phyloP scores from a whole-genome alignment of 192 early-diverging fungal genomes.

The Podila verticillata region DNA sequence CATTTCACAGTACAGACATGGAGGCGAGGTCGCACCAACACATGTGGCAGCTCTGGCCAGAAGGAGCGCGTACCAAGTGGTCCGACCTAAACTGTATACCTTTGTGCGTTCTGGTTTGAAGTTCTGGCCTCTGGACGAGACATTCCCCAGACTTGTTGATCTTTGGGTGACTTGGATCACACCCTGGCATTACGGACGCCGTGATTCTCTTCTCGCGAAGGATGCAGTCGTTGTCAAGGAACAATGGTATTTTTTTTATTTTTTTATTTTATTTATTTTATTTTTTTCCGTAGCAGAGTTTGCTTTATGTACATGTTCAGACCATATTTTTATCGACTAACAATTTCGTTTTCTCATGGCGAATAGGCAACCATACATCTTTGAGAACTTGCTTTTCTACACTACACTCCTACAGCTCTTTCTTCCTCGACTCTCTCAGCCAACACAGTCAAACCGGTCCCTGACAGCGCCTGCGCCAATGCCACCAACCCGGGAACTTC shows the following conservation, averaged over 20 bases:
- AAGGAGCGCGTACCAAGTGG: conserved; percentile 41
- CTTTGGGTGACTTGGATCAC: conserved; percentile 46
- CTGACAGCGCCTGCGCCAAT: conserved; percentile 16
- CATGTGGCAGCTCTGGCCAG: conserved; percentile 39
- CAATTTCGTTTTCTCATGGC: too few species aligned
- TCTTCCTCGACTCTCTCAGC: conserved; percentile 31
- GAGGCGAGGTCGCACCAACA: conserved; percentile 27
- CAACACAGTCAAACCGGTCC: conserved; percentile 17
- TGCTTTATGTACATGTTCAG: not conserved
- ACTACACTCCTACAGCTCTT: conserved; percentile 27
- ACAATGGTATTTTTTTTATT: conserved; percentile 25
- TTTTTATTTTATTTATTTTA: too few species aligned
- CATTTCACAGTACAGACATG: conserved; percentile 34
- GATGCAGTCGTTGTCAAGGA: conserved; percentile 21
- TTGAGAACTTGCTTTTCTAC: conserved; percentile 47
- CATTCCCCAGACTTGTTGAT: conserved; percentile 33
- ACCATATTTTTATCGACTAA: too few species aligned
- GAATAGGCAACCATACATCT: conserved; percentile 44
- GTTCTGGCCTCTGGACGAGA: conserved; percentile 41
- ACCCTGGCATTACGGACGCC: conserved; percentile 42
- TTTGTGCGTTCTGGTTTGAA: conserved; percentile 25
- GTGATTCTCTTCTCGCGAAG: conserved; percentile 15
- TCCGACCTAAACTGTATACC: conserved; percentile 39
- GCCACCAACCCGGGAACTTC: conserved; percentile 27
- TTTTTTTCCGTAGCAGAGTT: not conserved